Conservation (phyloP, 805 yeast genomes). For the Lachancea kluyveri region DNA sequence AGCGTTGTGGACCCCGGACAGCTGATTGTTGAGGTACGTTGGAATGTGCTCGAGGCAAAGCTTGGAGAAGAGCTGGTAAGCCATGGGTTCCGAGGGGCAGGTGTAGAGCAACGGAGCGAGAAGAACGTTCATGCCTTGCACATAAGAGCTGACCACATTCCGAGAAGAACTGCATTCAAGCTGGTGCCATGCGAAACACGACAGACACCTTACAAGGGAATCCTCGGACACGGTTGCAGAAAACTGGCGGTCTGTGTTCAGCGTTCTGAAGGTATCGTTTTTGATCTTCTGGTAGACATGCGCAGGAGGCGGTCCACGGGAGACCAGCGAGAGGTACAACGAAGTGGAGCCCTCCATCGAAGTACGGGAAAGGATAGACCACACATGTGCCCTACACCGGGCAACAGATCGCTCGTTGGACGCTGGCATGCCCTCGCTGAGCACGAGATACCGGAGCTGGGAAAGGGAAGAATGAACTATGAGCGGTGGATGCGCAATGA, state of each 20-base stretch:
- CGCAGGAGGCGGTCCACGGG: slow-evolving; percentile 51
- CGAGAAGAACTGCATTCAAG: slow-evolving; percentile 13
- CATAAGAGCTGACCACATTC: slow-evolving; percentile 40
- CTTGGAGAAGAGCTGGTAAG: slow-evolving; percentile 63
- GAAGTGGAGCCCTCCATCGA: slow-evolving; percentile 49
- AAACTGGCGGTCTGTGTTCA: slow-evolving; percentile 66
- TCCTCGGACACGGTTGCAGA: slow-evolving; percentile 63
- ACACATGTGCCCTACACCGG: slow-evolving; percentile 53
- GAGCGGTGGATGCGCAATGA: slow-evolving; percentile 20
- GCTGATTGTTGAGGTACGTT: slow-evolving; percentile 65
- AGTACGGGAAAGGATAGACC: slow-evolving; percentile 70
- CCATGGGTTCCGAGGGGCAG: slow-evolving; percentile 78
- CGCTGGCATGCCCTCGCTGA: slow-evolving; percentile 21
- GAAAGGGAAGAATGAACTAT: slow-evolving; percentile 23
- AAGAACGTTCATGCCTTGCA: slow-evolving; percentile 88
- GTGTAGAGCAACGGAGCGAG: slow-evolving; percentile 78
- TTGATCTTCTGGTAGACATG: slow-evolving; percentile 56
- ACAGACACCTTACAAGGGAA: slow-evolving; percentile 58
- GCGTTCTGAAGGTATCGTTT: slow-evolving; percentile 81
- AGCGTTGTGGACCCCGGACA: slow-evolving; percentile 80
- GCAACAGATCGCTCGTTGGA: slow-evolving; percentile 13
- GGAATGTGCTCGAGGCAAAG: slow-evolving; percentile 65
- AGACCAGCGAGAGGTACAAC: slow-evolving; percentile 47
- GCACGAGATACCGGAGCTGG: slow-evolving; percentile 21
- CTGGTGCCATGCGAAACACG: slow-evolving; percentile 57